phyloP scores from a whole-genome alignment of 2,329 filamentous ascomycete genomes.

The Fusarium goolgardi region DNA sequence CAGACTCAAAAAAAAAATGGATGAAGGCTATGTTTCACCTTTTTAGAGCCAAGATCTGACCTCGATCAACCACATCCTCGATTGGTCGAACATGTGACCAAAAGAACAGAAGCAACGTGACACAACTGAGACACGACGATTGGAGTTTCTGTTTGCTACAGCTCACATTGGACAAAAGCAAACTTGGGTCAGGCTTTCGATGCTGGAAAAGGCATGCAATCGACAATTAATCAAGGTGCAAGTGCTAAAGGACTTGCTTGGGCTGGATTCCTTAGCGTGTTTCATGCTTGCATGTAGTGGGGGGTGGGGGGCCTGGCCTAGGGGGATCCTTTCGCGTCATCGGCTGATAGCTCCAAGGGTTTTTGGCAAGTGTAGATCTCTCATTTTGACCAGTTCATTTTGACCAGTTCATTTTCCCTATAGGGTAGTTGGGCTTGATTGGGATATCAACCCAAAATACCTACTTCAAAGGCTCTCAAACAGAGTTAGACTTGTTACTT shows the following conservation, averaged over 20 bases:
- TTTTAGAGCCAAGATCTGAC: conserved; percentile 30
- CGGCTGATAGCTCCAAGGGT: conserved; percentile 19
- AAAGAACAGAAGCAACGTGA: not conserved
- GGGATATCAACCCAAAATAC: not conserved
- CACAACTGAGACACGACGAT: not conserved
- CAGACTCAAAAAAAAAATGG: not conserved
- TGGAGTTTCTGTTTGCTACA: not conserved
- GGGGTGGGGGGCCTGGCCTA: not conserved
- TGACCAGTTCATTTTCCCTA: too few species aligned
- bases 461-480: not conserved
- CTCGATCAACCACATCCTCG: conserved; percentile 17
- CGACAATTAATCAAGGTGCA: not conserved
- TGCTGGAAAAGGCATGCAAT: not conserved
- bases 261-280: conserved; percentile 35
- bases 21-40: conserved; percentile 32
- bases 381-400: not conserved
- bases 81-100: conserved; percentile 11
- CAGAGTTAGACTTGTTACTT: not conserved
- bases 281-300: conserved; percentile 32
- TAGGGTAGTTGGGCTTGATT: conserved; percentile 20
- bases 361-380: conserved; percentile 28
- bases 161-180: conserved; percentile 1
- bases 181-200: not conserved
- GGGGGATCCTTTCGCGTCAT: conserved; percentile 30
- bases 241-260: conserved; percentile 10